Evolutionary conservation across 2,329 filamentous ascomycete species (phyloP).

Genomic region (Neofusicoccum ribis): DNA sequence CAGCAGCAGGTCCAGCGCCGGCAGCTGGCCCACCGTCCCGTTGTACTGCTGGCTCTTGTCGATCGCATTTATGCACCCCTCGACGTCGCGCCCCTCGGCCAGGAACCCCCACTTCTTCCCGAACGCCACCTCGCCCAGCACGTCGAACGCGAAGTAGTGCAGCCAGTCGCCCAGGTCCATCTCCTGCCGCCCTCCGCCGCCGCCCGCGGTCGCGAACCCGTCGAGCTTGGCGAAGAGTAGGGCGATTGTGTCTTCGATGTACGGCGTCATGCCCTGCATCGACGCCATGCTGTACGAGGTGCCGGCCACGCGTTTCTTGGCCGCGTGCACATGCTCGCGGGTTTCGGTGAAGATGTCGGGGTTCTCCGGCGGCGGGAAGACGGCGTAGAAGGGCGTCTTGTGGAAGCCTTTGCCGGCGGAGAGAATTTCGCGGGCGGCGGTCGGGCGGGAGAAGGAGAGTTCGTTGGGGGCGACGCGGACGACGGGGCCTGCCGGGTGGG

Average conservation of each 20-base stretch:
- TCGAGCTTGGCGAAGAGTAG: slow-evolving; percentile 28
- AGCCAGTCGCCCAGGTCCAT: slow-evolving; percentile 42
- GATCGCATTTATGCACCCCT: slow-evolving; percentile 21
- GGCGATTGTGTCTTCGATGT: slow-evolving; percentile 30
- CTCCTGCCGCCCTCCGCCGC: neutral
- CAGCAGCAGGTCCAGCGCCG: slow-evolving; percentile 10
- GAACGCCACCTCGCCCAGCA: slow-evolving; percentile 24
- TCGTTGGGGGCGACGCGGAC: slow-evolving; percentile 80
- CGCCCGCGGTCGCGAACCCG: slow-evolving; percentile 25
- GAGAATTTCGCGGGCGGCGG: slow-evolving; percentile 70
- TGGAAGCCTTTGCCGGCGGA: slow-evolving; percentile 51
- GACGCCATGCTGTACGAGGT: slow-evolving; percentile 28
- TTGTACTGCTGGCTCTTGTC: slow-evolving; percentile 32
- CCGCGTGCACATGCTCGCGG: slow-evolving; percentile 49
- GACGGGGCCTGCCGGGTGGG: slow-evolving; percentile 42
- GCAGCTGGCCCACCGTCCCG: slow-evolving; percentile 22
- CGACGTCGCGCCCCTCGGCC: slow-evolving; percentile 21
- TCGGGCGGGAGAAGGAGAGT: slow-evolving; percentile 71
- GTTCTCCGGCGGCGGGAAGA: slow-evolving; percentile 18
- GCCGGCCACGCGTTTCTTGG: slow-evolving; percentile 19
- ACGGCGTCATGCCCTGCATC: slow-evolving; percentile 29
- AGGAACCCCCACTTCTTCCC: slow-evolving; percentile 22
- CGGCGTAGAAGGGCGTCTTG: slow-evolving; percentile 20
- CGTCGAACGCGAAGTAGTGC: slow-evolving; percentile 31
- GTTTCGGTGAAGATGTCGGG: slow-evolving; percentile 45